These are phyloP conservation scores for Magnaporthales sp. DNA, from an alignment of 2,329 filamentous ascomycete genomes.

Conservation along the genomic window DNA sequence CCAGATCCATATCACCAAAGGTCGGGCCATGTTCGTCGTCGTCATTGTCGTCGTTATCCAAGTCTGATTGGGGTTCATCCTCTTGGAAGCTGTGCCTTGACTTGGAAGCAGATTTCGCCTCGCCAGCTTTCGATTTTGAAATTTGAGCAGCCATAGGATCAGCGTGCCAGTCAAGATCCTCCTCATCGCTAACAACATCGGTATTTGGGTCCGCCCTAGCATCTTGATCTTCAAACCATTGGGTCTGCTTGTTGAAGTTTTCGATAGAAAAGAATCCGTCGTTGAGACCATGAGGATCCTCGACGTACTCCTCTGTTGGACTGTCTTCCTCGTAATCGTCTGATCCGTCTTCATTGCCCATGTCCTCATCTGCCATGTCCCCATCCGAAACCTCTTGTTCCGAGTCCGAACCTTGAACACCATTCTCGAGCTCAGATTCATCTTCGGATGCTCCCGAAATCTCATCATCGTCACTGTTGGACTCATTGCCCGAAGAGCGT, in stretches of 20 bases:
- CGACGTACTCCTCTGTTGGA: conserved; percentile 42
- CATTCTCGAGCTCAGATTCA: conserved; percentile 19
- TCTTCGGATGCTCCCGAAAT: neutral
- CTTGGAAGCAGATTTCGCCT: conserved; percentile 15
- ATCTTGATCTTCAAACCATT: conserved; percentile 83
- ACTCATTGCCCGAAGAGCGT: conserved; percentile 6
- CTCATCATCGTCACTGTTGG: neutral
- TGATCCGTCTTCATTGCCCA: conserved; percentile 26
- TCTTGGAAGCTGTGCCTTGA: neutral
- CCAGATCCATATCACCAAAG: conserved; percentile 70
- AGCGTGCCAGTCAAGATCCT: conserved; percentile 79
- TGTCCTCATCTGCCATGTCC: conserved; percentile 24
- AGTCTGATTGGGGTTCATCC: conserved; percentile 17
- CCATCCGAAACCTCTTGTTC: conserved; percentile 21
- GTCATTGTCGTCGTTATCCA: conserved; percentile 38
- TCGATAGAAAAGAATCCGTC: conserved; percentile 98
- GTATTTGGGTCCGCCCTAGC: conserved; percentile 66
- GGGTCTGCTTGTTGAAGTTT: conserved; percentile 90
- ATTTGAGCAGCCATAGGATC: conserved; percentile 53
- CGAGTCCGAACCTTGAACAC: conserved; percentile 15
- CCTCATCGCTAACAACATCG: conserved; percentile 70
- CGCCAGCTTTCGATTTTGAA: conserved; percentile 19
- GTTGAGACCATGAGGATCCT: conserved; percentile 79
- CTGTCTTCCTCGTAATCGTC: conserved; percentile 37
- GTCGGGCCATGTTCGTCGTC: conserved; percentile 73